These are phyloP conservation scores for Pelargonium fulgidum DNA, from an alignment of 441 rosid species.

Conservation along the genomic window DNA sequence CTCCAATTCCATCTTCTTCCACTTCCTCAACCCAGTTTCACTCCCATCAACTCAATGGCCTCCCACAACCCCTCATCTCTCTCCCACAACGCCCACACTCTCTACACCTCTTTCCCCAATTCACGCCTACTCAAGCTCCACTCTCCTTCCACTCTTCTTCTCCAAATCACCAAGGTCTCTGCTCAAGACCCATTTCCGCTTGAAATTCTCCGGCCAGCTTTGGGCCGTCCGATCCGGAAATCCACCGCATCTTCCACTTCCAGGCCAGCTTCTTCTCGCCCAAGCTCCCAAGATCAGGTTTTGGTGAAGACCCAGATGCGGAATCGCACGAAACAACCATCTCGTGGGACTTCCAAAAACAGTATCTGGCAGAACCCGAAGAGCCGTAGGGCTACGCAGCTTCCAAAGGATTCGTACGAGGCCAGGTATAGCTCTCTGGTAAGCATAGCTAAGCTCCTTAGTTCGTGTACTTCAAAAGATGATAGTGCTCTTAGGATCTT, in stretches of 20 bases:
- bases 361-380: constrained; percentile 1
- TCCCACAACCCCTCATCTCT: neutral
- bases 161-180: neutral
- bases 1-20: too few species aligned
- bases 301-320: neutral
- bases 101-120: neutral
- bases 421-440: neutral
- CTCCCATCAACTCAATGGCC: neutral
- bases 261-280: neutral
- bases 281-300: neutral
- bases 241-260: neutral
- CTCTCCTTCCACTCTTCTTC: neutral
- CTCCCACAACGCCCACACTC: neutral
- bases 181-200: neutral
- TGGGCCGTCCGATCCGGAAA: neutral
- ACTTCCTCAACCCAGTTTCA: too few species aligned
- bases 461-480: neutral
- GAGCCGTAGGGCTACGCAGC: neutral
- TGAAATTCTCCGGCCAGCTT: neutral
- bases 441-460: neutral
- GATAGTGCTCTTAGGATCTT: neutral
- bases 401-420: neutral
- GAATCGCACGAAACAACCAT: neutral
- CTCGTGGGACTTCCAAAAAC: neutral
- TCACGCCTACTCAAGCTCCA: neutral